Evolutionary conservation across 2,329 filamentous ascomycete genomes (phyloP).

Genomic region (Dothideomycetes sp.): DNA sequence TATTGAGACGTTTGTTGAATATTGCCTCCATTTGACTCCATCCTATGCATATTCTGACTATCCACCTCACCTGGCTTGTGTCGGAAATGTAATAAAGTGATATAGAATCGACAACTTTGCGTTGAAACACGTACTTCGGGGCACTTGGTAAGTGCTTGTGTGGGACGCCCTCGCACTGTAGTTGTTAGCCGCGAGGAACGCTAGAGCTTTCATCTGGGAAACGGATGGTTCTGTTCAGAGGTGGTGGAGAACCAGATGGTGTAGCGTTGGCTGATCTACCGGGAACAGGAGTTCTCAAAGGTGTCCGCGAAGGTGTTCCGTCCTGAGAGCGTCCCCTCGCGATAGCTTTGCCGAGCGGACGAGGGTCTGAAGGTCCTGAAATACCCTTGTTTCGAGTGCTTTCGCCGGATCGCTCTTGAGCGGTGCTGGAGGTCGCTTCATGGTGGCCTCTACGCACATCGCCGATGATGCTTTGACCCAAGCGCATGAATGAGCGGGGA

Average conservation of each 20-base stretch:
- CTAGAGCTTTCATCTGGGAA: slow-evolving; percentile 22
- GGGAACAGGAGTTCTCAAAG: slow-evolving; percentile 6
- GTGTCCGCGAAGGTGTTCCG: too few species aligned
- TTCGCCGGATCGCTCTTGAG: slow-evolving; percentile 16
- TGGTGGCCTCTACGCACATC: slow-evolving; percentile 7
- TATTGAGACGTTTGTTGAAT: too few species aligned
- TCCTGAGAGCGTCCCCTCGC: background rate
- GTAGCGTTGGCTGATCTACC: slow-evolving; percentile 1
- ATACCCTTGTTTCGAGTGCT: slow-evolving; percentile 13
- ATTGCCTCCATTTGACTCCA: too few species aligned
- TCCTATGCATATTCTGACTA: too few species aligned
- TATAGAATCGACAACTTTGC: too few species aligned
- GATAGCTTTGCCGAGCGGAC: slow-evolving; percentile 1
- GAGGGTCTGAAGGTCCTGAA: slow-evolving; percentile 8
- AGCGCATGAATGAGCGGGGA: slow-evolving; percentile 3
- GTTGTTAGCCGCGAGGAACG: background rate
- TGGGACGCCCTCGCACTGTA: too few species aligned
- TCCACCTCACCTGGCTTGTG: too few species aligned
- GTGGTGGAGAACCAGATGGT: slow-evolving; percentile 7
- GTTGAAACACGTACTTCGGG: too few species aligned
- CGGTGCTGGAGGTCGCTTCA: background rate
- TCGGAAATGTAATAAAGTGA: too few species aligned
- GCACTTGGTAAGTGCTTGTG: too few species aligned
- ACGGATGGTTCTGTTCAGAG: slow-evolving; percentile 23
- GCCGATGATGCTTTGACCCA: slow-evolving; percentile 5